phyloP scores from a whole-genome alignment of 208 protist species.

The Leptomonas seymouri region DNA sequence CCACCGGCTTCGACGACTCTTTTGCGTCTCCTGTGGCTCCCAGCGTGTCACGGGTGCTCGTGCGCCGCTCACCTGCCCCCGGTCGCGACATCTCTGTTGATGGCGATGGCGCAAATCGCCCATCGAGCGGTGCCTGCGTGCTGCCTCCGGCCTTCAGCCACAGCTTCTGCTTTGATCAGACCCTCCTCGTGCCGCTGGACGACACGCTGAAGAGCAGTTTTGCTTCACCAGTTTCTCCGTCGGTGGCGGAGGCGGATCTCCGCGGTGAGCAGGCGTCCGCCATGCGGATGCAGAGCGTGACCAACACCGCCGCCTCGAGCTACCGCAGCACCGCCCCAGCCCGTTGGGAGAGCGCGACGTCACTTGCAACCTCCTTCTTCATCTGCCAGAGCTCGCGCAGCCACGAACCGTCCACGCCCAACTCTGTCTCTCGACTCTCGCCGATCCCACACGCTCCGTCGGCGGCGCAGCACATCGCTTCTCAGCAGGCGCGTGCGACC shows the following conservation, averaged over 20 bases:
- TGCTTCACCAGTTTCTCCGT: neutral
- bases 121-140: conserved; percentile 5
- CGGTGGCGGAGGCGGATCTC: neutral
- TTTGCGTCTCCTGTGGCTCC: conserved; percentile 14
- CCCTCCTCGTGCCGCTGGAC: conserved; percentile 37
- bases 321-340: conserved; percentile 22
- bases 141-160: conserved; percentile 21
- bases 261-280: neutral
- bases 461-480: conserved; percentile 17
- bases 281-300: too few species aligned
- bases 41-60: conserved; percentile 27
- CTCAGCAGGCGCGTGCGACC: conserved; percentile 24
- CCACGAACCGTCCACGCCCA: conserved; percentile 3
- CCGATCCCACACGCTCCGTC: conserved; percentile 24
- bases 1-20: conserved; percentile 1
- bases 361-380: conserved; percentile 12
- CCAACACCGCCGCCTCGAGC: too few species aligned
- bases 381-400: conserved; percentile 6
- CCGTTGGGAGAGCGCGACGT: conserved; percentile 20
- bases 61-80: conserved; percentile 31
- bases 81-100: conserved; percentile 6
- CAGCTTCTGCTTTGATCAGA: conserved; percentile 42
- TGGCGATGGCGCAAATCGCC: neutral
- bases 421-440: conserved; percentile 16
- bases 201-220: conserved; percentile 13